These are phyloP conservation scores for Jatropha curcas DNA, from an alignment of 345 rosid genomes.

Conservation along the genomic window DNA sequence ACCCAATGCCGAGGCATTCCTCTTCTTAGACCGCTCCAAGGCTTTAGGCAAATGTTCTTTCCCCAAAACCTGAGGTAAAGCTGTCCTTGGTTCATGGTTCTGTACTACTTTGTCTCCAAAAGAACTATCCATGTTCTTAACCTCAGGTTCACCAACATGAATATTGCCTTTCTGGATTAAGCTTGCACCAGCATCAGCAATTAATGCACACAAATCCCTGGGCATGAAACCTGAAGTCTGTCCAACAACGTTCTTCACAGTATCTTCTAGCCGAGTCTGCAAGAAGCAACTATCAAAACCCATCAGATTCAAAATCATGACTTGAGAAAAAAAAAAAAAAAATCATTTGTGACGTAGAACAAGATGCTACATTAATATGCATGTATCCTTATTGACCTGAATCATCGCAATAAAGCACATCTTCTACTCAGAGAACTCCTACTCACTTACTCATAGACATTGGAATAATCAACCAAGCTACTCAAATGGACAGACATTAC, in stretches of 20 bases:
- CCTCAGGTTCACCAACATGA: constrained; percentile 34
- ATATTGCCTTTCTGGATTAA: constrained; percentile 46
- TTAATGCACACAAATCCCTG: constrained; percentile 75
- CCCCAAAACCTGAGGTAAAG: constrained; percentile 32
- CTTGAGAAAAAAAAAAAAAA: not conserved
- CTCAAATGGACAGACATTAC: constrained; percentile 4
- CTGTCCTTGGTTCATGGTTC: constrained; percentile 27
- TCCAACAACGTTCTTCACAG: constrained; percentile 70
- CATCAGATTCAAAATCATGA: constrained; percentile 25
- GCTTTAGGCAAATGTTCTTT: constrained; percentile 68
- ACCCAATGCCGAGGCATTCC: constrained; percentile 92
- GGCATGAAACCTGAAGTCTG: constrained; percentile 97
- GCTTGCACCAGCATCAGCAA: constrained; percentile 89
- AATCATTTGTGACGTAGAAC: not conserved
- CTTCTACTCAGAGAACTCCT: not conserved
- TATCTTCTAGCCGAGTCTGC: constrained; percentile 67
- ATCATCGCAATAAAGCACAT: not conserved
- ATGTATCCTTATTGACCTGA: not conserved
- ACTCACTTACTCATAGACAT: not conserved
- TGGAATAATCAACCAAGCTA: not conserved
- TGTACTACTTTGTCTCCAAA: constrained; percentile 32
- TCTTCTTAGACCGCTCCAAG: constrained; percentile 83
- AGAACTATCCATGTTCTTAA: constrained; percentile 33
- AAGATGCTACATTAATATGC: not conserved
- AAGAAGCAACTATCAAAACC: constrained; percentile 30